Evolutionary conservation across 176 grass and related monocot genomes (phyloP).

Genomic region (Secale cereale): DNA sequence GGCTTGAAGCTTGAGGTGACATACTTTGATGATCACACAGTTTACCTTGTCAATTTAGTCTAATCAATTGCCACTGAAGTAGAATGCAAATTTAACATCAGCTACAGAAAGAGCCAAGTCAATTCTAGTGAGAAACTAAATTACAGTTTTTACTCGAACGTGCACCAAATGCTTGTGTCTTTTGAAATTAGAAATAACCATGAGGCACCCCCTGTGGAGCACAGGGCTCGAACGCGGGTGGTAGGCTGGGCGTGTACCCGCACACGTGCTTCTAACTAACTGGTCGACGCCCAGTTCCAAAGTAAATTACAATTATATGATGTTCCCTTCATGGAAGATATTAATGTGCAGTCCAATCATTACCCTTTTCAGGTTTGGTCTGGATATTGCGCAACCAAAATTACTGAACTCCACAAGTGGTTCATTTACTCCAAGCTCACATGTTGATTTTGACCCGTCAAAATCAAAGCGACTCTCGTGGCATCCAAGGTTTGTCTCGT

Average conservation of each 20-base stretch:
- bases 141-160: neutral
- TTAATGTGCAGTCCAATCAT: neutral
- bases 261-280: neutral
- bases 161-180: too few species aligned
- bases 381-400: neutral
- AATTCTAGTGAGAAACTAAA: neutral
- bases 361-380: constrained; percentile 22
- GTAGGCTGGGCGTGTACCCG: neutral
- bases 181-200: neutral
- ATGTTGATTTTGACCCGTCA: constrained; percentile 54
- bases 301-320: neutral
- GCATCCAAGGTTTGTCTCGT: constrained; percentile 58
- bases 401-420: neutral
- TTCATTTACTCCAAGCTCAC: constrained; percentile 11
- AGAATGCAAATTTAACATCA: neutral
- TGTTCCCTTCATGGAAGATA: constrained; percentile 3
- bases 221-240: neutral
- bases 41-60: neutral
- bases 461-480: constrained; percentile 66
- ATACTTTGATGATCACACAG: neutral
- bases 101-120: neutral
- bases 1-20: neutral
- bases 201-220: neutral
- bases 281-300: neutral
- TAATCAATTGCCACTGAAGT: neutral